Evolutionary conservation across 2,329 filamentous ascomycete genomes (phyloP).

Genomic region (Colletotrichum truncatum): DNA sequence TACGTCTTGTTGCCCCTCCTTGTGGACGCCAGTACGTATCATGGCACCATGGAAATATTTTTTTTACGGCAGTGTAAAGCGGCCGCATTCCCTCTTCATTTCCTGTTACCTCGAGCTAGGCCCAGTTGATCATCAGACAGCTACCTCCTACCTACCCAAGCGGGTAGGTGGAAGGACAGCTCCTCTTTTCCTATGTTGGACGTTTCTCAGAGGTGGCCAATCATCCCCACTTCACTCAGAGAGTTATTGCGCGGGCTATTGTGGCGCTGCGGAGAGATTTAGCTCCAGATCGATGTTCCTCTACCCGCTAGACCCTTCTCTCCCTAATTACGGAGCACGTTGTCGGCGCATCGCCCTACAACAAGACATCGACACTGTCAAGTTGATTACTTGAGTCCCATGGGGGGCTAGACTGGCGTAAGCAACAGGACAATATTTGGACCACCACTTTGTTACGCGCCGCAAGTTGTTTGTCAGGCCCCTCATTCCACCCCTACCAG

Average conservation of each 20-base stretch:
- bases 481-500: not conserved
- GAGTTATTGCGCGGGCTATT: slow-evolving; percentile 12
- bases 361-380: not conserved
- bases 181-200: not conserved
- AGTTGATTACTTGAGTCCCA: not conserved
- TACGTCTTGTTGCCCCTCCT: slow-evolving; percentile 14
- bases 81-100: slow-evolving; percentile 13
- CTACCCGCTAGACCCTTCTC: slow-evolving; percentile 19
- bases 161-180: not conserved
- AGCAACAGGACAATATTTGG: not conserved
- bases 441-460: not conserved
- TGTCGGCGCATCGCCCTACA: slow-evolving; percentile 9
- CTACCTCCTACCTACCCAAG: not conserved
- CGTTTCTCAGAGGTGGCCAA: slow-evolving; percentile 1
- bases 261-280: slow-evolving; percentile 23
- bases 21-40: slow-evolving; percentile 1
- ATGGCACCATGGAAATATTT: slow-evolving; percentile 13
- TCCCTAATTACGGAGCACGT: slow-evolving; percentile 20
- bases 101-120: not conserved
- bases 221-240: slow-evolving; percentile 8
- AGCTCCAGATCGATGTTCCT: slow-evolving; percentile 23
- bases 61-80: not conserved
- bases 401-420: not conserved
- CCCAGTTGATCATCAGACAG: not conserved
- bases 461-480: not conserved